Conservation (phyloP, 495 filamentous ascomycete genomes). For the Trichoderma parareesei region DNA sequence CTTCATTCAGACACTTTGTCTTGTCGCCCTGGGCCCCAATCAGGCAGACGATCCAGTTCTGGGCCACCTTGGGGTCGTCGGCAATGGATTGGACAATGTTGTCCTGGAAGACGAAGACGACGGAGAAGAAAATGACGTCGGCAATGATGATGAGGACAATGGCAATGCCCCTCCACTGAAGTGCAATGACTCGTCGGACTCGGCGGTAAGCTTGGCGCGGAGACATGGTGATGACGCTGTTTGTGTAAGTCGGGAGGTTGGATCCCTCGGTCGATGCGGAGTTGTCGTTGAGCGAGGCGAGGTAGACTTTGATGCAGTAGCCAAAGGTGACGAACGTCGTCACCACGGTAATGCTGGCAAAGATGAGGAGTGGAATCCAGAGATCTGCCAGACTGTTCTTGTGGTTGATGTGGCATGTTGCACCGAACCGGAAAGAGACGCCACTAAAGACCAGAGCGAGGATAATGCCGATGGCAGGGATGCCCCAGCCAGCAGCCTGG, state of each 20-base stretch:
- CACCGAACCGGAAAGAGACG: constrained; percentile 87
- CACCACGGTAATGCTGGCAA: constrained; percentile 68
- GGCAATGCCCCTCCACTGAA: constrained; percentile 89
- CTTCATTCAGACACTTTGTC: constrained; percentile 51
- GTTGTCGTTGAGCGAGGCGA: constrained; percentile 72
- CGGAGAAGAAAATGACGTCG: constrained; percentile 85
- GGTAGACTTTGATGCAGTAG: constrained; percentile 92
- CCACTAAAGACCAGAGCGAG: constrained; percentile 77
- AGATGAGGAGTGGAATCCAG: constrained; percentile 81
- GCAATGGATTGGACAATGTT: constrained; percentile 49
- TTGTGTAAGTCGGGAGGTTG: constrained; percentile 66
- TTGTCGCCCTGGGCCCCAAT: constrained; percentile 50
- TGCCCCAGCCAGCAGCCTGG: constrained; percentile 71
- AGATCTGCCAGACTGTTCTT: constrained; percentile 70
- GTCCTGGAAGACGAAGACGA: constrained; percentile 83
- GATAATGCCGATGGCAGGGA: constrained; percentile 64
- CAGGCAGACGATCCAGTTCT: constrained; percentile 66
- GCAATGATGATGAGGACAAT: constrained; percentile 80
- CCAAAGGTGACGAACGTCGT: constrained; percentile 78
- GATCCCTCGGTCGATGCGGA: constrained; percentile 61
- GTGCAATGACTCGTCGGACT: constrained; percentile 72
- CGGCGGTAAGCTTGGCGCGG: constrained; percentile 83
- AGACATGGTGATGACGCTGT: constrained; percentile 73
- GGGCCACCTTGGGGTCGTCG: constrained; percentile 43
- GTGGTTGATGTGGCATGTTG: constrained; percentile 88